Evolutionary conservation across 106 monocot genomes (phyloP).

Genomic region (Dendrobium huoshanense): DNA sequence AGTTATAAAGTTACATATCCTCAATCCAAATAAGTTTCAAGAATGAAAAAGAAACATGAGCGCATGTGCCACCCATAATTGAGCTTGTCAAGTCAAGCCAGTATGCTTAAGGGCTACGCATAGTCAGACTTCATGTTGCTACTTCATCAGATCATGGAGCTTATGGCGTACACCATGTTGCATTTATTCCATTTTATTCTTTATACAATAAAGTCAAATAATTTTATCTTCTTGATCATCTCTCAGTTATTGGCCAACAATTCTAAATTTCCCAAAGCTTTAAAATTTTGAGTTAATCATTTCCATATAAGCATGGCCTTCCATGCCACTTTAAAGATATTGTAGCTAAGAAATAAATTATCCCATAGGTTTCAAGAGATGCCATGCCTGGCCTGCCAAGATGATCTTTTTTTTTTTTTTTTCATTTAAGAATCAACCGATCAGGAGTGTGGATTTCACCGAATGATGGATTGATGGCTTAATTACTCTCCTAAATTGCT

Average conservation of each 20-base stretch:
- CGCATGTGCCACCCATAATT: not conserved
- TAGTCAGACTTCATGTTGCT: too few species aligned
- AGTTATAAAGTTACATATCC: not conserved
- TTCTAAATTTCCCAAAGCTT: not conserved
- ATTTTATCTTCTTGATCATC: not conserved
- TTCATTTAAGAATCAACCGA: not conserved
- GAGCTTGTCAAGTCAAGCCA: not conserved
- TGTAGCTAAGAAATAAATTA: not conserved
- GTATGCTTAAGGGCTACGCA: not conserved
- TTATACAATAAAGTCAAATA: not conserved
- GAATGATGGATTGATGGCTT: too few species aligned
- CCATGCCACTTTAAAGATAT: not conserved
- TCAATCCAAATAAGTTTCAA: not conserved
- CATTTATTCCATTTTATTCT: not conserved
- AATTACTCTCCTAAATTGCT: too few species aligned
- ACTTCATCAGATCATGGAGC: too few species aligned
- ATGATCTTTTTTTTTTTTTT: not conserved
- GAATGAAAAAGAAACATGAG: not conserved
- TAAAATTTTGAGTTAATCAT: not conserved
- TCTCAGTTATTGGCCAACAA: not conserved
- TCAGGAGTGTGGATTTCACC: too few species aligned
- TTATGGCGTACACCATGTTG: too few species aligned
- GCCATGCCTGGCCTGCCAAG: not conserved
- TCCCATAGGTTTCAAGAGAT: not conserved
- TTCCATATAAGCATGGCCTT: not conserved